Conservation (phyloP, 352 stramenopile genomes). For the Globisporangium abappressorium region DNA sequence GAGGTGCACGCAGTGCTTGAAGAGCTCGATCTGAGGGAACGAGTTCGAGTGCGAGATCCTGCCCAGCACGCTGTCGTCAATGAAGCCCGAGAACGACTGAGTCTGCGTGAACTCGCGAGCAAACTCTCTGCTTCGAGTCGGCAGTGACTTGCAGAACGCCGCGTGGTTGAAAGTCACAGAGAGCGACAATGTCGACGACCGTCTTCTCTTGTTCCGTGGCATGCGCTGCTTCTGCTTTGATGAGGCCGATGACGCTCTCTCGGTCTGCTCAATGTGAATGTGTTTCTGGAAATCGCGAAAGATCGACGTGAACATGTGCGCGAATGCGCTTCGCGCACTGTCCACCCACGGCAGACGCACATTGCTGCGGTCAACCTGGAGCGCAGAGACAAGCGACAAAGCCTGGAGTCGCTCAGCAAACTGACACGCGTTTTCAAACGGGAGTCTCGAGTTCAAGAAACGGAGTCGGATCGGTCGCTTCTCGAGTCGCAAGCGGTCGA, state of each 20-base stretch:
- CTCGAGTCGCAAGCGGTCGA: conserved; percentile 44
- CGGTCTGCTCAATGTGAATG: conserved; percentile 39
- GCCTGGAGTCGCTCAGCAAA: conserved; percentile 59
- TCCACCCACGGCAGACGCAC: conserved; percentile 58
- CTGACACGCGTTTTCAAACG: conserved; percentile 50
- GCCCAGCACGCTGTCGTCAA: conserved; percentile 59
- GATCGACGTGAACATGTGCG: conserved; percentile 58
- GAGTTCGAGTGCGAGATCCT: conserved; percentile 27
- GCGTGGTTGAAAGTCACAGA: conserved; percentile 52
- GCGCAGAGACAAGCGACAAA: conserved; percentile 46
- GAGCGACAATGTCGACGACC: conserved; percentile 46
- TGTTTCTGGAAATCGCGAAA: conserved; percentile 55
- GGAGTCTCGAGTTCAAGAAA: conserved; percentile 51
- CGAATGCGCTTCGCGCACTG: conserved; percentile 52
- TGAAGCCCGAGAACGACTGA: conserved; percentile 58
- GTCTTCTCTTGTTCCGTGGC: conserved; percentile 20
- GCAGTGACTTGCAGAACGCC: conserved; percentile 33
- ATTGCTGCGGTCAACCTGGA: conserved; percentile 44
- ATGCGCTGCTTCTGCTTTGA: neutral
- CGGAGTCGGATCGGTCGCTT: conserved; percentile 55
- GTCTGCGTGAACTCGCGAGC: conserved; percentile 56
- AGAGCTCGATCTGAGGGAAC: conserved; percentile 47
- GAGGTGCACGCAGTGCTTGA: conserved; percentile 63
- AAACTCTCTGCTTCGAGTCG: conserved; percentile 25
- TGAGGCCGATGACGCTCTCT: neutral